These are phyloP conservation scores for Blastobotrys aristatus DNA, from an alignment of 1,139 yeast species.

Conservation along the genomic window DNA sequence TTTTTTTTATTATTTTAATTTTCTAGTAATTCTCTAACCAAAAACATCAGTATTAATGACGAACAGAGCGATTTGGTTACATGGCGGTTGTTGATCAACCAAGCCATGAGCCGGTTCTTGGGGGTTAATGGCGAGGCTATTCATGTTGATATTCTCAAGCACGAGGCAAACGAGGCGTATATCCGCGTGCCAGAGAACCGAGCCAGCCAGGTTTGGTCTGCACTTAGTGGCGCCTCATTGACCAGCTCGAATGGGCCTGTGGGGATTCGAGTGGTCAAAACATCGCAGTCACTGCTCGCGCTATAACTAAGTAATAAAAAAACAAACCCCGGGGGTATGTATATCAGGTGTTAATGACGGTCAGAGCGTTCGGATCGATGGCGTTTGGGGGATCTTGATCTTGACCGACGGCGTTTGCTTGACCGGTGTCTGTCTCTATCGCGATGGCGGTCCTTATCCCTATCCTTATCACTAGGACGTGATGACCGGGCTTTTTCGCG, in stretches of 20 bases:
- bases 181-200: slow-evolving; percentile 27
- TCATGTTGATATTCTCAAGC: slow-evolving; percentile 39
- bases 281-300: slow-evolving; percentile 24
- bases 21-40: too few species aligned
- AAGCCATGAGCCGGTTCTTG: slow-evolving; percentile 35
- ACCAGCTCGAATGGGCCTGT: slow-evolving; percentile 15
- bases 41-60: not conserved
- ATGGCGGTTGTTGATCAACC: slow-evolving; percentile 39
- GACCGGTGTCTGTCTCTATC: not conserved
- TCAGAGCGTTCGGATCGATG: too few species aligned
- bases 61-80: slow-evolving; percentile 37
- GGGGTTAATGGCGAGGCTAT: slow-evolving; percentile 43
- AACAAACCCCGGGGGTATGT: slow-evolving; percentile 20
- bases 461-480: not conserved
- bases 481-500: not conserved
- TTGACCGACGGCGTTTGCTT: not conserved
- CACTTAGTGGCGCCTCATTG: slow-evolving; percentile 23
- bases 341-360: too few species aligned
- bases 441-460: slow-evolving; percentile 1
- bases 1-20: too few species aligned
- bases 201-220: slow-evolving; percentile 25
- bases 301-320: slow-evolving; percentile 15
- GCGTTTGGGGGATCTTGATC: not conserved
- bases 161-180: slow-evolving; percentile 22
- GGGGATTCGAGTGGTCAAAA: slow-evolving; percentile 26